Conservation (phyloP, 345 rosid genomes). For the Ceriops zippeliana region DNA sequence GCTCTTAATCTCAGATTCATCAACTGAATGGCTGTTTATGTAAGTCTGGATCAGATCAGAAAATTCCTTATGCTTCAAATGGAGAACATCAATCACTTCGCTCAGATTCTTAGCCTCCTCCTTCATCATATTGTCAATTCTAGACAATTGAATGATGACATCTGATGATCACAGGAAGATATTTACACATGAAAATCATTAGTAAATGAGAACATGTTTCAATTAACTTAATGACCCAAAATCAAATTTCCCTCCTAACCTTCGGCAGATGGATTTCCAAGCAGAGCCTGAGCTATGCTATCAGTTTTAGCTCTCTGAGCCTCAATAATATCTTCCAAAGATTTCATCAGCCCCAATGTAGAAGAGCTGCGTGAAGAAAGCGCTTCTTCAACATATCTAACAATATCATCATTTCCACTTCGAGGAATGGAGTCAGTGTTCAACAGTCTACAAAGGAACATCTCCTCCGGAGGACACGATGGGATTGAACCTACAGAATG, state of each 20-base stretch:
- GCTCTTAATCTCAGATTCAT: conserved; percentile 66
- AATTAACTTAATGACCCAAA: conserved; percentile 4
- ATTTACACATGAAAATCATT: neutral
- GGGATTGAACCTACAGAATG: conserved; percentile 59
- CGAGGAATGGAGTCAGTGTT: conserved; percentile 48
- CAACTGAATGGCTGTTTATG: conserved; percentile 44
- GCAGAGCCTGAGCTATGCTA: conserved; percentile 43
- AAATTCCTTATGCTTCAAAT: conserved; percentile 61
- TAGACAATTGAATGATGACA: conserved; percentile 48
- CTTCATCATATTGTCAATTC: conserved; percentile 76
- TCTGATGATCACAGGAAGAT: conserved; percentile 35
- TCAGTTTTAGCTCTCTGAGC: conserved; percentile 59
- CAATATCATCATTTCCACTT: conserved; percentile 37
- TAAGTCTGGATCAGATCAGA: conserved; percentile 48
- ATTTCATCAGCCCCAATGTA: conserved; percentile 61
- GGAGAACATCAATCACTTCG: conserved; percentile 55
- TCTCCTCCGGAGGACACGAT: conserved; percentile 66
- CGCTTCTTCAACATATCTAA: conserved; percentile 52
- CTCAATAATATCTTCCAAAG: conserved; percentile 56
- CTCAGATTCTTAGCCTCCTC: conserved; percentile 63
- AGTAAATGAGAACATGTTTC: conserved; percentile 6
- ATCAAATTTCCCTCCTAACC: conserved; percentile 50
- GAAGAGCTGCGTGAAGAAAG: conserved; percentile 62
- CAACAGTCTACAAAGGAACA: conserved; percentile 77
- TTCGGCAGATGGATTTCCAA: conserved; percentile 48